Base-by-base conservation (phyloP, 2,329 filamentous ascomycete genomes). In the Diplodia scrobiculata region DNA sequence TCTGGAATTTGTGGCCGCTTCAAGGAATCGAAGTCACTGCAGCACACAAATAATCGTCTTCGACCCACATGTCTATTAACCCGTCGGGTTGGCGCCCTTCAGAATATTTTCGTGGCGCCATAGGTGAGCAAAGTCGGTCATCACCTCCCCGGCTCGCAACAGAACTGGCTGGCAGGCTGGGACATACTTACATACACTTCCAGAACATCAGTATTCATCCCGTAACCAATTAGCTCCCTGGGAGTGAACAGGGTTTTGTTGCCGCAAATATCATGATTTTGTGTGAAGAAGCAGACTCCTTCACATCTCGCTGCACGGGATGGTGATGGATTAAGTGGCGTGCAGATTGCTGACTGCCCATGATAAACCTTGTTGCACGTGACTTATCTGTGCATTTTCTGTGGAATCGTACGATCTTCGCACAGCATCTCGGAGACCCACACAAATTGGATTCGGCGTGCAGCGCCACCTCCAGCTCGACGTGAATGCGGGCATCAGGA, bases 391-490 rank as follows among this genome's bases (percentile, higher is more conserved):
- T 54, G 34, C 10, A 51, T 14, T 52, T 52, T 52, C 29, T 6
- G 47, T 21, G 7, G 50, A 54, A 54, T 54, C 52, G 52, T 54
- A 54, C 52, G 52, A 54, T 54, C 19, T 54, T 21, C n/a, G 17
- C 29, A 2, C 6, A 27, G 29, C 52, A n/a, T 34, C 17, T 54
- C 52, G 29, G 25, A 38, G 52, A 54, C 52, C 32, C 32, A 54
- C 52, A 19, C 17, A 54, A 36, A 36, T 36, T 34, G 29, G 32
- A 19, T 5, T 53, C 51, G 17, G 38, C 17, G 41, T 19, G n/a
- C 41, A 45, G 41, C 32, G 52, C 52, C 52, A 25, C 32, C 19
- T 54, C 52, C 32, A 38, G 52, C 21, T 34, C 32, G 17, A 19
- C 34, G 32, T 25, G 21, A 25, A 25, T 25, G 21, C n/a, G 9